Conservation (phyloP, 1,284 basidiomycete species). For the Athelia sp. region DNA sequence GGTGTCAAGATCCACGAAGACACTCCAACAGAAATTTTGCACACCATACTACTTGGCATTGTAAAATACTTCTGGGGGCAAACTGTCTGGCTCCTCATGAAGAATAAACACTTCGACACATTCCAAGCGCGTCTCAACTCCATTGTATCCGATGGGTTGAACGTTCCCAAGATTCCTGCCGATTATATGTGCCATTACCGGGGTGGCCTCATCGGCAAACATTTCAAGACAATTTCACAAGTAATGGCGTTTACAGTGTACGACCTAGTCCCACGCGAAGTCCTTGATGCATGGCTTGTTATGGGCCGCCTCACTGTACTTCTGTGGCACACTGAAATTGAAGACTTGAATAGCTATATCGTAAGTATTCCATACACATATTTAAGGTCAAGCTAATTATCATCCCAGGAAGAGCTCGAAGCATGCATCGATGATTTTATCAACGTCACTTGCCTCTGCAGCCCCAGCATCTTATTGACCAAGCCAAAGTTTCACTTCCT, state of each 20-base stretch:
- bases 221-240: slow-evolving; percentile 12
- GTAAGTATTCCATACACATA: background rate
- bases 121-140: slow-evolving; percentile 6
- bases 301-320: slow-evolving; percentile 6
- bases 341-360: slow-evolving; percentile 5
- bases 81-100: slow-evolving; percentile 2
- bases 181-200: slow-evolving; percentile 9
- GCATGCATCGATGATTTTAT: too few relatives aligned
- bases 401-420: background rate
- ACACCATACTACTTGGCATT: slow-evolving; percentile 20
- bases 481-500: slow-evolving; percentile 13
- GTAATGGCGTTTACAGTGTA: slow-evolving; percentile 5
- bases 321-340: slow-evolving; percentile 9
- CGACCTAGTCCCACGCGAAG: slow-evolving; percentile 6
- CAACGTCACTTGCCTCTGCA: background rate
- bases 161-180: background rate
- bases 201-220: slow-evolving; percentile 11
- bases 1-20: slow-evolving; percentile 11
- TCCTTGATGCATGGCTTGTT: slow-evolving; percentile 6
- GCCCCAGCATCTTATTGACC: slow-evolving; percentile 3
- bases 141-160: slow-evolving; percentile 3
- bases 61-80: slow-evolving; percentile 20
- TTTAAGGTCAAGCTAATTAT: background rate
- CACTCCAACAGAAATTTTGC: slow-evolving; percentile 20
- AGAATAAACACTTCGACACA: slow-evolving; percentile 1